A percentile compares a stretch with the other conserved stretches of the same genome.
These are phyloP conservation scores for Pyrenophora graminea DNA, from an alignment of 2,329 filamentous ascomycete genomes.

Conservation along the genomic window DNA sequence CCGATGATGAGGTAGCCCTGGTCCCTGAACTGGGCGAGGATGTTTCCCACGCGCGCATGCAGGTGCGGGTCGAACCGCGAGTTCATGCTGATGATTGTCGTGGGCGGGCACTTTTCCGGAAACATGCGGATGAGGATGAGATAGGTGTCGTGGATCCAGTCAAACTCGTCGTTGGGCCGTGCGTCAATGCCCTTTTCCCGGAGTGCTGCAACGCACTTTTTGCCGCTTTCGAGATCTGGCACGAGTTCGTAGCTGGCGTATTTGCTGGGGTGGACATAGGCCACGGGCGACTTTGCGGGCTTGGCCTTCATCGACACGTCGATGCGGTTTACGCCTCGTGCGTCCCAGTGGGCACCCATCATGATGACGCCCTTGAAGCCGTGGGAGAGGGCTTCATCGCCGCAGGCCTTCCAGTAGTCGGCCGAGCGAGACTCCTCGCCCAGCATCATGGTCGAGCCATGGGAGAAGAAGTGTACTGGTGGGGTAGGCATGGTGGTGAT, in stretches of 20 bases:
- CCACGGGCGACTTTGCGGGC: slow-evolving; percentile 66
- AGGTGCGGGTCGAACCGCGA: slow-evolving; percentile 60
- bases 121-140: slow-evolving; percentile 73
- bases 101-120: slow-evolving; percentile 65
- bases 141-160: slow-evolving; percentile 76
- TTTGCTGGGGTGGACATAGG: slow-evolving; percentile 68
- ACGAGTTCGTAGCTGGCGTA: slow-evolving; percentile 66
- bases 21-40: slow-evolving; percentile 60
- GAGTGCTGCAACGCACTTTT: slow-evolving; percentile 58
- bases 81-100: slow-evolving; percentile 63
- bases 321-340: slow-evolving; percentile 57
- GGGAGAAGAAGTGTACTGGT: slow-evolving; percentile 69
- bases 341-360: slow-evolving; percentile 73
- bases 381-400: slow-evolving; percentile 64
- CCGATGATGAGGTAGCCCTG: slow-evolving; percentile 62
- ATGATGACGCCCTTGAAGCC: slow-evolving; percentile 67
- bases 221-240: slow-evolving; percentile 60
- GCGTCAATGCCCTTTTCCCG: slow-evolving; percentile 59
- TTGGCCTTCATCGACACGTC: slow-evolving; percentile 65
- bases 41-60: slow-evolving; percentile 61
- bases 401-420: slow-evolving; percentile 68
- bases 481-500: slow-evolving; percentile 43
- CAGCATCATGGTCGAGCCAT: slow-evolving; percentile 74
- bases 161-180: slow-evolving; percentile 59
- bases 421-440: slow-evolving; percentile 66